Percentiles rank a stretch among this genome's conserved stretches.
Evolutionary conservation across 2,329 filamentous ascomycete species (phyloP).

Genomic region (Dactylellina sp.): DNA sequence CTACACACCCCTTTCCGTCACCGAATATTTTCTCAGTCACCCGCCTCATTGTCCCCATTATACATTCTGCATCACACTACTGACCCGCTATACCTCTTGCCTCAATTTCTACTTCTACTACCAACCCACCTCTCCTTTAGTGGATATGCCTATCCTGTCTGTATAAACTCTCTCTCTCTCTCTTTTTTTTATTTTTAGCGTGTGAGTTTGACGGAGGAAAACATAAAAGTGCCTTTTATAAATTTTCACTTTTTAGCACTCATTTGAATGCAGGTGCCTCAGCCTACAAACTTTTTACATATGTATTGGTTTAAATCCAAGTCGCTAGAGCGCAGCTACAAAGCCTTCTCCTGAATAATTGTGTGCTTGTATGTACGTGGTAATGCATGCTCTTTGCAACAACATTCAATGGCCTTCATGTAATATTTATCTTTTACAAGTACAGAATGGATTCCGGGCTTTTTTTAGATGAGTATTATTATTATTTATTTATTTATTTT

Average conservation of each 20-base stretch:
- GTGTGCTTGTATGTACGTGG: too few species aligned
- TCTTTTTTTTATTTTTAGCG: too few species aligned
- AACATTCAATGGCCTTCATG: too few species aligned
- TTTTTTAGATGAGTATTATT: not conserved
- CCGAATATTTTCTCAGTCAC: not conserved
- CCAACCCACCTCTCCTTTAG: not conserved
- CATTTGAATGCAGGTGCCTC: not conserved
- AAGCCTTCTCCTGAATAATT: too few species aligned
- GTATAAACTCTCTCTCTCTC: not conserved
- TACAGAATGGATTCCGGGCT: too few species aligned
- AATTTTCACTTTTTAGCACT: not conserved
- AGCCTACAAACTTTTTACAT: too few species aligned
- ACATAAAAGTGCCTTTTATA: not conserved
- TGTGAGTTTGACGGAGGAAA: not conserved
- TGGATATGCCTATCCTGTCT: not conserved
- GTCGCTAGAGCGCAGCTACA: too few species aligned
- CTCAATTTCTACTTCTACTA: not conserved
- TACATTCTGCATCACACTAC: not conserved
- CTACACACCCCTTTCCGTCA: not conserved
- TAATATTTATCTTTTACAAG: too few species aligned
- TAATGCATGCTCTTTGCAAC: too few species aligned
- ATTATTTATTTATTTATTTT: not conserved
- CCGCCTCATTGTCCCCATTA: not conserved
- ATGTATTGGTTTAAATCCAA: too few species aligned
- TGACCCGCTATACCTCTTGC: not conserved